A percentile compares a stretch with the other conserved stretches of the same genome.
Conservation (phyloP, 371 early-diverging fungal species). For the Capniomyces stellatus region DNA sequence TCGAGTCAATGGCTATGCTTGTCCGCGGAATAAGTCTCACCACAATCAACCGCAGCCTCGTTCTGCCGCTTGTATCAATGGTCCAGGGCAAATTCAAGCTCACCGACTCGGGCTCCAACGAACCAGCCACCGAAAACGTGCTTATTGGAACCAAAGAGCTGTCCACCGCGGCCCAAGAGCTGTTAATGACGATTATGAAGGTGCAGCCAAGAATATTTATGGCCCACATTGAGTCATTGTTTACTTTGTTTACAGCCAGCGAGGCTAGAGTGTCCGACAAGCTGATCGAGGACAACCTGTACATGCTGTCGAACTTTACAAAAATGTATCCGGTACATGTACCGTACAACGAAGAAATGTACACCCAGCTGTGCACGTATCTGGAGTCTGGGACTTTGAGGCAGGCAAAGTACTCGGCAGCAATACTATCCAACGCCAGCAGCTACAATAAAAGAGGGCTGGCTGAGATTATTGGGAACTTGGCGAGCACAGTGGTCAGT, state of each 20-base stretch:
- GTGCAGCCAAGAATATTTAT: constrained; percentile 18
- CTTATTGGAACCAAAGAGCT: not conserved
- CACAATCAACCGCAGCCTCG: constrained; percentile 35
- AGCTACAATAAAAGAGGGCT: too few species aligned
- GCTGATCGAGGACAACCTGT: constrained; percentile 33
- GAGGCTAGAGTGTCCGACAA: not conserved
- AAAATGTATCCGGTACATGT: constrained; percentile 32
- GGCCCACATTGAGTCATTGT: constrained; percentile 17
- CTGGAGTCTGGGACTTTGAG: constrained; percentile 26
- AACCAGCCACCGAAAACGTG: not conserved
- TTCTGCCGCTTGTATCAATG: constrained; percentile 26
- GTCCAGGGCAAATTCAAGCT: not conserved
- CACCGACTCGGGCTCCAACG: not conserved
- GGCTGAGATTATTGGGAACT: not conserved
- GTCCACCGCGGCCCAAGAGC: constrained; percentile 22
- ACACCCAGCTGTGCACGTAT: constrained; percentile 22
- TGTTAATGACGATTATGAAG: constrained; percentile 26
- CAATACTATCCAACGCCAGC: constrained; percentile 19
- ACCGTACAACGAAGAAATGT: constrained; percentile 20
- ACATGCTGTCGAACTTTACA: constrained; percentile 37
- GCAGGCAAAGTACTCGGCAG: constrained; percentile 41
- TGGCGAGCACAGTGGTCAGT: constrained; percentile 15
- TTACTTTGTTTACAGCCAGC: constrained; percentile 11
- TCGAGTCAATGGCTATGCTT: constrained; percentile 50
- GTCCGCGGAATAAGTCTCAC: constrained; percentile 48